Conservation (phyloP, 2,329 filamentous ascomycete genomes). For the Knoxdaviesia proteae region DNA sequence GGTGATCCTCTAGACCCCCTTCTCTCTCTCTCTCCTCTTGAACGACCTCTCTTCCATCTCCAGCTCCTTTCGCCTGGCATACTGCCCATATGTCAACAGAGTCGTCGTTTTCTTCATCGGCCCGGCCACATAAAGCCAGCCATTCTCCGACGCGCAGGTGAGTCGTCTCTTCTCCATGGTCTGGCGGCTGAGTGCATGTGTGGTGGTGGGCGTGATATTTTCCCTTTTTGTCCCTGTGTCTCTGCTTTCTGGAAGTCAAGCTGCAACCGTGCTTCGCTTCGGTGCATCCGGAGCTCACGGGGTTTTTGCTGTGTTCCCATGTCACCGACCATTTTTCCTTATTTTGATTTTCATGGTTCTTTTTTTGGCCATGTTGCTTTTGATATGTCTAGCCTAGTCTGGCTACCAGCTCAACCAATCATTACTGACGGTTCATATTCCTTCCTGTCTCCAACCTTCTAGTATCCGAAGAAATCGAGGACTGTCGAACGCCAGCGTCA, state of each 20-base stretch:
- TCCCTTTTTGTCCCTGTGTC: slow-evolving; percentile 5
- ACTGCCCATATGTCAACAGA: too few relatives aligned
- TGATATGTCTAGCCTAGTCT: slow-evolving; percentile 3
- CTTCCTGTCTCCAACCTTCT: slow-evolving; percentile 8
- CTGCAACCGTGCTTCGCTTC: too few relatives aligned
- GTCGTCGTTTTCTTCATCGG: too few relatives aligned
- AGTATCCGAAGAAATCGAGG: neutral
- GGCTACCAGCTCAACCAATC: neutral
- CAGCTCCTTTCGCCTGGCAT: slow-evolving; percentile 9
- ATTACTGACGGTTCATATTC: slow-evolving; percentile 8
- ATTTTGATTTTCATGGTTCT: neutral
- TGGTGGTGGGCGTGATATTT: neutral
- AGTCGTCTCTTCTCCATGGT: slow-evolving; percentile 8
- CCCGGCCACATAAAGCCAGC: slow-evolving; percentile 16
- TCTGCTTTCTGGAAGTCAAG: neutral
- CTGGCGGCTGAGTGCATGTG: too few relatives aligned
- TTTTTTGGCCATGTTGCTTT: slow-evolving; percentile 4
- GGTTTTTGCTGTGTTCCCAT: neutral
- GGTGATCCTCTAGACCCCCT: too few relatives aligned
- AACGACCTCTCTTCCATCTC: slow-evolving; percentile 11
- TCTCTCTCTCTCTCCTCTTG: slow-evolving; percentile 1
- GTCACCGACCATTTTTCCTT: neutral
- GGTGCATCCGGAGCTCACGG: too few relatives aligned
- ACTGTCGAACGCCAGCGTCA: slow-evolving; percentile 1
- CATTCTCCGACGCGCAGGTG: slow-evolving; percentile 34